Evolutionary conservation across 768 basidiomycete genomes (phyloP), one percentile per base, ranked within the genome.

Genomic region (Trametes coccinea): DNA sequence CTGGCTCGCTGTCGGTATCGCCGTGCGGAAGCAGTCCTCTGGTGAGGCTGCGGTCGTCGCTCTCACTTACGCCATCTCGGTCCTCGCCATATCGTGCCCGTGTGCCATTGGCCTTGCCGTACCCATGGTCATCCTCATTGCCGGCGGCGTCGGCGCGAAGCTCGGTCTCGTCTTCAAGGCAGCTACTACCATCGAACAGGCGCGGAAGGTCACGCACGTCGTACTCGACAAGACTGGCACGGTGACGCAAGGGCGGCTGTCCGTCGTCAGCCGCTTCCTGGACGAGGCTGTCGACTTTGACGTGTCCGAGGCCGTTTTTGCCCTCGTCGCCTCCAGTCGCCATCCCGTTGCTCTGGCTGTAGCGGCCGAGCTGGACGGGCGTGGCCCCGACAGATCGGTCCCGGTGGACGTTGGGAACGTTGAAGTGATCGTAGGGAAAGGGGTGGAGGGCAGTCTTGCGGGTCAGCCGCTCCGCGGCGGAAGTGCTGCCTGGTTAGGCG

Each of bases 211-310:
- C 55, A 72, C 76, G 37, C 74, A 76, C 52, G 76, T 81, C 33
- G 82, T 80, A 2, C 81, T 86, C 58, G 85, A 87, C 73, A 87
- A 87, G 75, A 86, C 84, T 0, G 84, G 84, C 0, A 86, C 84
- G 13, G 72, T 85, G 53, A 83, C 84, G 1, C 63, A 71, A 48
- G 80, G 80, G 10, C 66, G 75, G 53, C 74, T 79, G 31, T 66
- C 72, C 0, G 78, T 83, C 16, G 75, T 74, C n/a, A 69, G 73
- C 48, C 68, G 72, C 46, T 53, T 76, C 30, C 13, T 70, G 33
- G 67, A 60, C 2, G 47, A 53, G 22, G 17, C 11, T 9, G 29
- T 51, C 5, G 62, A 31, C 17, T 60, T 62, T 22, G 46, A 62
- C 29, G 60, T 61, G 3, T 43, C 31, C 14, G 57, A 59, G 6